Percentiles rank a stretch among this genome's conserved stretches.
Conservation (phyloP, 139 green algal species). For the Haematococcus lacustris region DNA sequence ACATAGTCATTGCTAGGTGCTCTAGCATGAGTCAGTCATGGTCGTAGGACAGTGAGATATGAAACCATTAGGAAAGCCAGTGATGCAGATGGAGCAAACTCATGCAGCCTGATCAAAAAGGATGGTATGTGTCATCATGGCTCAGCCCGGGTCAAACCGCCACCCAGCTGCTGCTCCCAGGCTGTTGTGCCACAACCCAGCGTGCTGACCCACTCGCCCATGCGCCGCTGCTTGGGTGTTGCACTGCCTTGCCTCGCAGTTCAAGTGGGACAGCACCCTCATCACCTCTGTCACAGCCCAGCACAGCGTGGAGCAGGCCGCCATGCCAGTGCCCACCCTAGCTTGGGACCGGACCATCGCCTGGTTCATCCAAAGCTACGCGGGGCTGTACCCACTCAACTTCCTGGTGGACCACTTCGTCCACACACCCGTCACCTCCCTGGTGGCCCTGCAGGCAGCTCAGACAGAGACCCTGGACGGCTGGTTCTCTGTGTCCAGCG, state of each 20-base stretch:
- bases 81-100: too few relatives aligned
- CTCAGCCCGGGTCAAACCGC: too few relatives aligned
- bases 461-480: conserved; percentile 2
- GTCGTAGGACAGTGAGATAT: too few relatives aligned
- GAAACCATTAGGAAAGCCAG: too few relatives aligned
- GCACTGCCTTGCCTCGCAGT: conserved; percentile 1
- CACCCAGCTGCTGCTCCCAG: too few relatives aligned
- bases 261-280: conserved; percentile 21
- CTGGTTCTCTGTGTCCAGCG: conserved; percentile 11
- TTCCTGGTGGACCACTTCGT: conserved; percentile 13
- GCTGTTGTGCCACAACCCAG: too few relatives aligned
- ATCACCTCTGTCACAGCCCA: conserved; percentile 13
- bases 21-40: too few relatives aligned
- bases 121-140: too few relatives aligned
- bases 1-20: too few relatives aligned
- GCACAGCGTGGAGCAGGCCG: conserved; percentile 24
- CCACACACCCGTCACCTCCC: conserved; percentile 11
- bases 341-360: conserved; percentile 23
- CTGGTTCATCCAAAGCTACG: conserved; percentile 26
- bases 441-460: conserved; percentile 4
- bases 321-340: conserved; percentile 14
- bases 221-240: not conserved
- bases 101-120: too few relatives aligned
- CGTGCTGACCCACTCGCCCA: too few relatives aligned
- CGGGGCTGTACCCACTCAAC: conserved; percentile 11